Evolutionary conservation across 805 yeast genomes (phyloP).

Genomic region (Zygosaccharomyces lentus): DNA sequence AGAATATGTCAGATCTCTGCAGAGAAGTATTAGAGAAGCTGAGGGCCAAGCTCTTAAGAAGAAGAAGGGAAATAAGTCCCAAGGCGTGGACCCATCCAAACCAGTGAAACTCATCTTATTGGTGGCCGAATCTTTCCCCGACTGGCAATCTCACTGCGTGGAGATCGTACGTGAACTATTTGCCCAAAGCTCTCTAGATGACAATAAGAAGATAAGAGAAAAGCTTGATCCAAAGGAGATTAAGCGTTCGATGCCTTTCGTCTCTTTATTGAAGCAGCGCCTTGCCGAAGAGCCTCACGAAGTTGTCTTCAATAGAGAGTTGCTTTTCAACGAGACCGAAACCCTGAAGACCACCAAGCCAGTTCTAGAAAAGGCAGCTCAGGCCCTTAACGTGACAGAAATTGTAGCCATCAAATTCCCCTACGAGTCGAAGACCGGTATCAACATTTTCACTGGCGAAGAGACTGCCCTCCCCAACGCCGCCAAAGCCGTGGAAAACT

Average conservation of each 20-base stretch:
- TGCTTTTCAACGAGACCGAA: constrained; percentile 73
- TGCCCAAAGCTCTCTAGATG: constrained; percentile 58
- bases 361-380: constrained; percentile 60
- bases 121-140: constrained; percentile 81
- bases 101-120: constrained; percentile 72
- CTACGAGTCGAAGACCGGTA: constrained; percentile 60
- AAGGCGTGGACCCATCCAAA: constrained; percentile 67
- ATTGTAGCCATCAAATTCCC: constrained; percentile 59
- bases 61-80: constrained; percentile 79
- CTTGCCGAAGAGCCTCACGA: constrained; percentile 62
- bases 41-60: constrained; percentile 83
- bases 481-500: constrained; percentile 69
- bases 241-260: constrained; percentile 98
- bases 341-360: constrained; percentile 53
- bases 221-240: constrained; percentile 75
- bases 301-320: constrained; percentile 83
- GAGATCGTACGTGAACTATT: constrained; percentile 75
- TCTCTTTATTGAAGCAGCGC: constrained; percentile 79
- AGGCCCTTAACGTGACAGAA: constrained; percentile 50
- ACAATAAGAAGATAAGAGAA: constrained; percentile 58
- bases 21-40: constrained; percentile 86
- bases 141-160: constrained; percentile 81
- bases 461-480: constrained; percentile 56
- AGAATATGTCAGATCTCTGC: constrained; percentile 69
- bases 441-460: constrained; percentile 63